These are phyloP conservation scores for Fusarium incarnatum DNA, from an alignment of 2,329 filamentous ascomycete species.

Conservation along the genomic window DNA sequence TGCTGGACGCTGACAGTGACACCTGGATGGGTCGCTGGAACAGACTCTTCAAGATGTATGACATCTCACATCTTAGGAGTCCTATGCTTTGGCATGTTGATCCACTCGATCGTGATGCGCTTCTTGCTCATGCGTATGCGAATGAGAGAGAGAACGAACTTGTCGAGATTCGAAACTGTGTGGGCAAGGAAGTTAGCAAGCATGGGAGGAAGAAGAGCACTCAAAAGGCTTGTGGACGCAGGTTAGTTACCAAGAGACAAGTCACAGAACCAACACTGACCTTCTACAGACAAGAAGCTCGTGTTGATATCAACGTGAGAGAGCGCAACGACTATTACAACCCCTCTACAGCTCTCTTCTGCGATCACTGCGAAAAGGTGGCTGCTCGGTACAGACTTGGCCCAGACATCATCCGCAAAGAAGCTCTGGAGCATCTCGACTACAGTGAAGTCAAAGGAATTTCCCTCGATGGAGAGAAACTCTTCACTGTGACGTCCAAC, in stretches of 20 bases:
- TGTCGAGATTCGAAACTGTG: slow-evolving; percentile 77
- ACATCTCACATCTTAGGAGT: slow-evolving; percentile 78
- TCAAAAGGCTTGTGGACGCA: slow-evolving; percentile 53
- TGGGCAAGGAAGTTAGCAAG: slow-evolving; percentile 84
- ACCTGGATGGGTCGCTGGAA: slow-evolving; percentile 80
- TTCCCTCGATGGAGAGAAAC: slow-evolving; percentile 60
- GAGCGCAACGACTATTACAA: slow-evolving; percentile 78
- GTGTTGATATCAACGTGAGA: slow-evolving; percentile 70
- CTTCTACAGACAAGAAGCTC: slow-evolving; percentile 52
- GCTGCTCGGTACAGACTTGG: slow-evolving; percentile 63
- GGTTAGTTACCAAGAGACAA: slow-evolving; percentile 49
- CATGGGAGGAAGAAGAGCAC: slow-evolving; percentile 75
- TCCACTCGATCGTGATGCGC: slow-evolving; percentile 77
- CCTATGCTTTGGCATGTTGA: slow-evolving; percentile 89
- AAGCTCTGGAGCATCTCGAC: slow-evolving; percentile 69
- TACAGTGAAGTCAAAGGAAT: slow-evolving; percentile 63
- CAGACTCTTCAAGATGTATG: slow-evolving; percentile 72
- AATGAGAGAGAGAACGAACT: slow-evolving; percentile 71
- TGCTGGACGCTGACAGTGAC: slow-evolving; percentile 73
- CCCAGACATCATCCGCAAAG: slow-evolving; percentile 67
- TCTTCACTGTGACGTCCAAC: slow-evolving; percentile 74
- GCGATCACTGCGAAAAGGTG: slow-evolving; percentile 70
- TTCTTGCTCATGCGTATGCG: slow-evolving; percentile 76
- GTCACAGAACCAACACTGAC: neutral
- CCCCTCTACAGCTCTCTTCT: slow-evolving; percentile 71